These are phyloP conservation scores for Patellifolia procumbens DNA, from an alignment of 179 eudicot species.

Conservation along the genomic window DNA sequence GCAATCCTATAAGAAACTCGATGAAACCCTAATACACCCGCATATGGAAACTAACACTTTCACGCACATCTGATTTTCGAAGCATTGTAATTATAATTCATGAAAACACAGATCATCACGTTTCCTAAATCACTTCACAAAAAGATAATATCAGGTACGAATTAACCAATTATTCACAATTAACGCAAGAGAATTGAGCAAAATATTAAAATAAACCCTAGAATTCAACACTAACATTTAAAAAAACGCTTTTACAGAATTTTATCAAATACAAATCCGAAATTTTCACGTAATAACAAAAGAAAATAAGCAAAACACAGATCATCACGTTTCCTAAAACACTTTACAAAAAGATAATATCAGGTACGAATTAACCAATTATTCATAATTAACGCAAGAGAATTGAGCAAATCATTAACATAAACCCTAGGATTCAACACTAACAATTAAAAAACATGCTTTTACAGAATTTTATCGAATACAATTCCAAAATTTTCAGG, in stretches of 20 bases:
- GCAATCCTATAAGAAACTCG: background rate
- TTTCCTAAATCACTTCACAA: background rate
- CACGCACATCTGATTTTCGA: background rate
- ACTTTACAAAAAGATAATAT: background rate
- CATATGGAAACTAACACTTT: background rate
- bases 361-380: background rate
- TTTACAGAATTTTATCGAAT: too few relatives aligned
- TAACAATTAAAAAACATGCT: background rate
- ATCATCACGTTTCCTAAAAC: too few relatives aligned
- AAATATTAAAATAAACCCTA: background rate
- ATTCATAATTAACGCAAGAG: too few relatives aligned
- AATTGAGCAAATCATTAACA: background rate
- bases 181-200: background rate
- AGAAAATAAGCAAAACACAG: too few relatives aligned
- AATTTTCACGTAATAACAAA: too few relatives aligned
- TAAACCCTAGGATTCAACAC: background rate
- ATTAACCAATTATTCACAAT: too few relatives aligned
- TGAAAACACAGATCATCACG: background rate
- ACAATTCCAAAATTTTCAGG: background rate
- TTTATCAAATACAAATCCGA: background rate
- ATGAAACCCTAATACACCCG: background rate
- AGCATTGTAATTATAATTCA: background rate
- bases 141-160: background rate
- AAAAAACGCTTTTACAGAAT: background rate
- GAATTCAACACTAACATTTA: background rate